These are phyloP conservation scores for Cladosporium sphaerospermum DNA, from an alignment of 2,329 filamentous ascomycete genomes.

Conservation along the genomic window DNA sequence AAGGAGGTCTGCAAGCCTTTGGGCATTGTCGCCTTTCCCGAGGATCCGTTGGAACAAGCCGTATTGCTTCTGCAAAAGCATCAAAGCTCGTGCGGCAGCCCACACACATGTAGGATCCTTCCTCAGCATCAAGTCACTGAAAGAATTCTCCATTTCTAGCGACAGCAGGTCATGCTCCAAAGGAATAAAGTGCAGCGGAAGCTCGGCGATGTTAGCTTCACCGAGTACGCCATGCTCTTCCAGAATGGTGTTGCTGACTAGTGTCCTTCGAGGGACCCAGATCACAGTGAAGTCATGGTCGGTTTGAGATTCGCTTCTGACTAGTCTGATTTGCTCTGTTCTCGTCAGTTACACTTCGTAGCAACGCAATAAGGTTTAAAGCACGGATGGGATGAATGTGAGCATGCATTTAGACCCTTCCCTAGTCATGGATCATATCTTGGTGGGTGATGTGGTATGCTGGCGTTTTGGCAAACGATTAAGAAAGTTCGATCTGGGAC, in stretches of 20 bases:
- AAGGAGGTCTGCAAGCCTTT: constrained; percentile 78
- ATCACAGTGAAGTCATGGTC: constrained; percentile 96
- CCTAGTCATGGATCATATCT: background rate
- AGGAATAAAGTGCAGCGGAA: constrained; percentile 84
- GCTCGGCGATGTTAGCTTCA: constrained; percentile 81
- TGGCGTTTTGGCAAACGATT: constrained; percentile 11
- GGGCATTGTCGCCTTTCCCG: constrained; percentile 92
- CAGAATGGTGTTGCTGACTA: constrained; percentile 83
- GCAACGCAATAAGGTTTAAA: too few species aligned
- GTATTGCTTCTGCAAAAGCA: constrained; percentile 86
- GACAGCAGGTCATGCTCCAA: constrained; percentile 88
- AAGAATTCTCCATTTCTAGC: constrained; percentile 80
- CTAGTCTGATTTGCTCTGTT: constrained; percentile 80
- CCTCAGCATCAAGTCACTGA: constrained; percentile 77
- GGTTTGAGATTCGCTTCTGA: constrained; percentile 79
- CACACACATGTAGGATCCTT: constrained; percentile 91
- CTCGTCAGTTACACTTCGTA: background rate
- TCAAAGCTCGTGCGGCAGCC: constrained; percentile 81
- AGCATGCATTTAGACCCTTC: constrained; percentile 11
- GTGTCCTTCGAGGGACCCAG: constrained; percentile 87
- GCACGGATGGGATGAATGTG: background rate
- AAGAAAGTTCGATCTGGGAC: constrained; percentile 26
- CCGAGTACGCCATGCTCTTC: constrained; percentile 91
- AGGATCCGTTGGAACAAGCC: constrained; percentile 92
- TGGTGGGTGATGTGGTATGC: constrained; percentile 12